Evolutionary conservation across 495 filamentous ascomycete genomes (phyloP), one percentile per base, ranked within the genome.

Genomic region (Penicillium atrosanguineum): DNA sequence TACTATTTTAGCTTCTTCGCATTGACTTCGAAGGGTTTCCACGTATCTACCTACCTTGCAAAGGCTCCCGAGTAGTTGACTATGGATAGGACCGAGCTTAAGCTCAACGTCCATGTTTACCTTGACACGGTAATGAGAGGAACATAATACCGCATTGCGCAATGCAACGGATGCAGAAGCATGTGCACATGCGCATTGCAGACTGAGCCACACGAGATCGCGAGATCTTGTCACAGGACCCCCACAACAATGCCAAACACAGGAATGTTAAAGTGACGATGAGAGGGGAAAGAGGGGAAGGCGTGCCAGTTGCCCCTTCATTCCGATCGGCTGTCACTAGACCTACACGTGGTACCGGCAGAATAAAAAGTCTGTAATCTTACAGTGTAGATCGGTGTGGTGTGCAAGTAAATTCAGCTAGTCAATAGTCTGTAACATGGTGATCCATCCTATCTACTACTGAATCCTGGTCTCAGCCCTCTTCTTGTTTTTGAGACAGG

Each of bases 241-340:
- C 20, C 37, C 37, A 29, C 36, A 21, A 50, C 37, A 51, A 34
- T 55, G 46, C 50, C 52, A 46, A 55, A 55, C 56, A 28, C 36
- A 48, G 36, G 58, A 57, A 61, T 61, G 58, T 34, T 34, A 37
- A 44, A 21, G 26, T 49, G 31, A 37, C 49, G 45, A 44, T 51
- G 53, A 56, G 48, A 43, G 34, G 40, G 31, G 39, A 51, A 41
- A 45, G 53, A 42, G 52, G 52, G 56, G 56, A 37, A 49, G 36
- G 21, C 43, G 43, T 51, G 20, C 14, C 16, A 39, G 19, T 18
- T 43, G 28, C 43, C 48, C 52, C 54, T 53, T 48, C 58, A 61
- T 61, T 61, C 58, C 54, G 54, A 61, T 53, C 38, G 6, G 38
- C 42, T 45, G 41, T 45, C 41, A 44, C 42, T 36, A 19, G 29